A percentile compares a stretch with the other conserved stretches of the same genome.
phyloP scores from a whole-genome alignment of 495 filamentous ascomycete genomes.

The Apiosordaria backusii region DNA sequence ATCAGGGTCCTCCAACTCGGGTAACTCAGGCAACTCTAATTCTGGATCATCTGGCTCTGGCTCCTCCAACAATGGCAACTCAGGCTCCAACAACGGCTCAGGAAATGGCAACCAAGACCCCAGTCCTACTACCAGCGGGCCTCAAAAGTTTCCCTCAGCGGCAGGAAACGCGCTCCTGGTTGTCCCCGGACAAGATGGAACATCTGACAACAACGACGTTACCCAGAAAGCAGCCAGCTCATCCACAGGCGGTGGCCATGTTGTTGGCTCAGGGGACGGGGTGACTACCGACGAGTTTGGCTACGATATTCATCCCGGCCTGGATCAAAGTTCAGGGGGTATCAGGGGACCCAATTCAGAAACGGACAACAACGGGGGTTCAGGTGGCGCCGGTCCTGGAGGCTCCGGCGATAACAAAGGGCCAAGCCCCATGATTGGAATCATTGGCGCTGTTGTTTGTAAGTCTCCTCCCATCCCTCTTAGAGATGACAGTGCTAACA shows the following conservation, averaged over 20 bases:
- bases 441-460: constrained; percentile 27
- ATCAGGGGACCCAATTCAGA: background rate
- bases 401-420: background rate
- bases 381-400: background rate
- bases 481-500: background rate
- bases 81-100: background rate
- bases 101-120: background rate
- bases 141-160: background rate
- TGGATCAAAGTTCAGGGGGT: background rate
- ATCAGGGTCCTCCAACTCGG: background rate
- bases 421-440: constrained; percentile 19
- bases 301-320: background rate
- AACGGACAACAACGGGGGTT: constrained; percentile 1
- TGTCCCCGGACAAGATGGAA: background rate
- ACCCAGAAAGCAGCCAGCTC: background rate
- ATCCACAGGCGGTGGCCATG: background rate
- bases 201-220: background rate
- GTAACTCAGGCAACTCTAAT: constrained; percentile 1
- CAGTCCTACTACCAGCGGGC: background rate
- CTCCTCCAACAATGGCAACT: background rate
- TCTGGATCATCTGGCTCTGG: background rate
- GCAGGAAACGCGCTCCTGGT: background rate
- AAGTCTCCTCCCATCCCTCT: constrained; percentile 7
- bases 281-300: background rate
- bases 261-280: background rate